Evolutionary conservation across 2,329 filamentous ascomycete genomes (phyloP).

Genomic region (Apiospora aurea): DNA sequence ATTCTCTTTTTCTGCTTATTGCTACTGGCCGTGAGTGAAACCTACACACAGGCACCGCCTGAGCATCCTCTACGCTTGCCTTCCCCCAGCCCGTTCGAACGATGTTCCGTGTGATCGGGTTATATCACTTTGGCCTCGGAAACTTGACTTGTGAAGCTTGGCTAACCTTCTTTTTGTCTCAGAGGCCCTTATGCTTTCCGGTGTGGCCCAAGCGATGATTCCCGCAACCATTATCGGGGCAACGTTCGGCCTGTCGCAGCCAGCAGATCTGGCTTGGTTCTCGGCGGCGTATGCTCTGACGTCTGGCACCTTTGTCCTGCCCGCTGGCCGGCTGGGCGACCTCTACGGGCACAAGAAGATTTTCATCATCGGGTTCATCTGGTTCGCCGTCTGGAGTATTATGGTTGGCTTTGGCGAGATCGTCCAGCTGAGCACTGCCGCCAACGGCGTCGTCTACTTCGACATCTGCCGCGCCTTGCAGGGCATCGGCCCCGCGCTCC

Average conservation of each 20-base stretch:
- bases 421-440: slow-evolving; percentile 41
- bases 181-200: slow-evolving; percentile 23
- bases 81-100: neutral
- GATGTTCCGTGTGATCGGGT: neutral
- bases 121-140: neutral
- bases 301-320: slow-evolving; percentile 57
- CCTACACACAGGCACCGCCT: neutral
- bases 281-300: slow-evolving; percentile 56
- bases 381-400: slow-evolving; percentile 56
- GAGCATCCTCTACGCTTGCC: neutral
- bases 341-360: slow-evolving; percentile 57
- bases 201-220: slow-evolving; percentile 40
- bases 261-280: slow-evolving; percentile 54
- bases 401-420: slow-evolving; percentile 48
- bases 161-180: neutral
- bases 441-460: slow-evolving; percentile 46
- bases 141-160: too few relatives aligned
- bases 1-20: slow-evolving; percentile 18
- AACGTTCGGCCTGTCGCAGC: slow-evolving; percentile 47
- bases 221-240: slow-evolving; percentile 47
- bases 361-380: slow-evolving; percentile 55
- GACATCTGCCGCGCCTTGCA: slow-evolving; percentile 53
- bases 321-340: slow-evolving; percentile 57
- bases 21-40: slow-evolving; percentile 22
- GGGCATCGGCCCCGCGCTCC: slow-evolving; percentile 58